Evolutionary conservation across 108 stramenopile species (phyloP).

Genomic region (Nitzschia palea): DNA sequence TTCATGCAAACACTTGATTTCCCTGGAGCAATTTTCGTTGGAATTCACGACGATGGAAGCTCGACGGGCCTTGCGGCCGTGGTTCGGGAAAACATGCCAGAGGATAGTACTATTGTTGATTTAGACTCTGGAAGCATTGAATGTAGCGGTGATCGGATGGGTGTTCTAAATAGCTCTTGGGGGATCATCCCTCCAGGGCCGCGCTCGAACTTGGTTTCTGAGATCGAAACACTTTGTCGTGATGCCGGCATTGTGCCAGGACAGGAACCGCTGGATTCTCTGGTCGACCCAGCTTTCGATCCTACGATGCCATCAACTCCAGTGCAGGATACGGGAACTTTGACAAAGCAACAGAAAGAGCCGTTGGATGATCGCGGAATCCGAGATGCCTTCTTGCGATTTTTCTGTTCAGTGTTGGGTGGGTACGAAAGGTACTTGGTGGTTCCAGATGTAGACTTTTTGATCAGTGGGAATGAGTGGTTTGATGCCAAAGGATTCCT

Average conservation of each 20-base stretch:
- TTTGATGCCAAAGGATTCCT: slow-evolving; percentile 82
- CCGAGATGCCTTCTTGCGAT: slow-evolving; percentile 81
- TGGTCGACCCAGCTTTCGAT: slow-evolving; percentile 55
- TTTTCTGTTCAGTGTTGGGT: slow-evolving; percentile 74
- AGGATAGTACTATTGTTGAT: slow-evolving; percentile 83
- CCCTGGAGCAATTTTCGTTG: slow-evolving; percentile 85
- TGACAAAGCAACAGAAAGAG: slow-evolving; percentile 33
- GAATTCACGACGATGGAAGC: slow-evolving; percentile 78
- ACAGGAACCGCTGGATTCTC: slow-evolving; percentile 75
- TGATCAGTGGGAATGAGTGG: slow-evolving; percentile 85
- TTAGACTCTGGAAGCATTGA: slow-evolving; percentile 75
- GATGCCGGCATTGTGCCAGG: slow-evolving; percentile 82
- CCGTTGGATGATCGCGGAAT: slow-evolving; percentile 83
- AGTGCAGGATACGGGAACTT: slow-evolving; percentile 26
- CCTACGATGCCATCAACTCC: slow-evolving; percentile 38
- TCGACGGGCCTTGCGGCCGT: slow-evolving; percentile 62
- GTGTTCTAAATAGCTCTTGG: slow-evolving; percentile 69
- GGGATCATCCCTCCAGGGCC: slow-evolving; percentile 70
- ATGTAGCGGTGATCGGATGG: slow-evolving; percentile 58
- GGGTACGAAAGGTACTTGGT: slow-evolving; percentile 84
- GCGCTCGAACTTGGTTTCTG: slow-evolving; percentile 66
- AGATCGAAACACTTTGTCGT: slow-evolving; percentile 77
- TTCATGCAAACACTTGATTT: slow-evolving; percentile 85
- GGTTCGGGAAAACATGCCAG: slow-evolving; percentile 65
- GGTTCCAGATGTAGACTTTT: slow-evolving; percentile 85